phyloP scores from a whole-genome alignment of 2,329 filamentous ascomycete species.

The Juglanconis sp. region DNA sequence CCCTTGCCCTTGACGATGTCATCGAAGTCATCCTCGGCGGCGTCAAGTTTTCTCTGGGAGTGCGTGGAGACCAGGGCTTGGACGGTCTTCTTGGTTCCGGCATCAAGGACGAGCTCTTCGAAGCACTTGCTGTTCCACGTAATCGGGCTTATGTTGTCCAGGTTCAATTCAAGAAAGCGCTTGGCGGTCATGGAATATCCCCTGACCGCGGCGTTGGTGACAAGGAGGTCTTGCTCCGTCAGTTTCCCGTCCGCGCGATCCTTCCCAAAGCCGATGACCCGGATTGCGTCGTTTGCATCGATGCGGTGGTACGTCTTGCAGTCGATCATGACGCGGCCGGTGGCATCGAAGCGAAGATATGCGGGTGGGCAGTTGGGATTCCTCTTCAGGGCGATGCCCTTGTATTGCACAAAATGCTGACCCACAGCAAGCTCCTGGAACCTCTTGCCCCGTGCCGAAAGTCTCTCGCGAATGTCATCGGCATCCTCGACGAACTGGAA shows the following conservation, averaged over 20 bases:
- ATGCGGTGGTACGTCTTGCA: slow-evolving; percentile 31
- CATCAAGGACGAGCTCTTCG: slow-evolving; percentile 29
- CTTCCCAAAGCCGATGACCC: slow-evolving; percentile 20
- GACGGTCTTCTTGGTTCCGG: slow-evolving; percentile 28
- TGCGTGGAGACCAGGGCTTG: slow-evolving; percentile 28
- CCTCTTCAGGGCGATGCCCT: slow-evolving; percentile 25
- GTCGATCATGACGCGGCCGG: slow-evolving; percentile 34
- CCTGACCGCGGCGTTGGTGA: slow-evolving; percentile 26
- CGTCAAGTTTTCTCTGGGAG: slow-evolving; percentile 6
- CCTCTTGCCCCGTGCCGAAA: slow-evolving; percentile 30
- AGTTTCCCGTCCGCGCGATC: slow-evolving; percentile 21
- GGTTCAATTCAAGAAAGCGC: slow-evolving; percentile 29
- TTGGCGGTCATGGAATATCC: slow-evolving; percentile 31
- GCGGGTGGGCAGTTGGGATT: slow-evolving; percentile 3
- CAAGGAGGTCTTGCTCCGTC: slow-evolving; percentile 25
- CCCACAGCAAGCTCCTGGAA: slow-evolving; percentile 31
- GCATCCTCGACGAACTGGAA: slow-evolving; percentile 27
- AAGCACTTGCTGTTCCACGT: slow-evolving; percentile 28
- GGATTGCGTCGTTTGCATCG: slow-evolving; percentile 25
- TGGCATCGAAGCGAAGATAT: slow-evolving; percentile 24
- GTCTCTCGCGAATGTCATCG: slow-evolving; percentile 18
- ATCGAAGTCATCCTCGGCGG: slow-evolving; percentile 13
- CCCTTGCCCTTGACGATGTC: slow-evolving; percentile 24
- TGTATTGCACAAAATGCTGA: slow-evolving; percentile 32
- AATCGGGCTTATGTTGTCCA: slow-evolving; percentile 23